phyloP scores from a whole-genome alignment of 345 rosid genomes.

The Populus pruinosa region DNA sequence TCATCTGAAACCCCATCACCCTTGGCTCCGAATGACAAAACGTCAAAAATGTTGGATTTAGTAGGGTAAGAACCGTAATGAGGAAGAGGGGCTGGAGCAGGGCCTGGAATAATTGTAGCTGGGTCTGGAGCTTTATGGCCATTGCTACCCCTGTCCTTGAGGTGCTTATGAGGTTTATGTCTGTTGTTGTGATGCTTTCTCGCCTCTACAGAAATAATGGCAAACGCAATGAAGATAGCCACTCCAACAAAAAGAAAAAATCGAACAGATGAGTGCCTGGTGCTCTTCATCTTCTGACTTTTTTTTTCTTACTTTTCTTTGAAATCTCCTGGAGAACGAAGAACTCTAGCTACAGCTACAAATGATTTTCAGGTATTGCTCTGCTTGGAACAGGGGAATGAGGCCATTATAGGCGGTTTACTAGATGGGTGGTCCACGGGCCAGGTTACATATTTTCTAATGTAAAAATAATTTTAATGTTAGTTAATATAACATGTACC shows the following conservation, averaged over 20 bases:
- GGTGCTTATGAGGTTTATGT: slow-evolving; percentile 29
- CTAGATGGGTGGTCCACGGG: neutral
- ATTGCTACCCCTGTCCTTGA: slow-evolving; percentile 22
- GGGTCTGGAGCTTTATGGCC: slow-evolving; percentile 9
- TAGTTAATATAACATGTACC: no score
- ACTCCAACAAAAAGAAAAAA: slow-evolving; percentile 14
- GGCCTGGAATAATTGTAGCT: slow-evolving; percentile 9
- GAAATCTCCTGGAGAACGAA: neutral
- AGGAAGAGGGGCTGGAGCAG: slow-evolving; percentile 38
- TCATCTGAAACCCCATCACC: slow-evolving; percentile 62
- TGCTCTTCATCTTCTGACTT: slow-evolving; percentile 27
- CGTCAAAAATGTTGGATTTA: slow-evolving; percentile 26
- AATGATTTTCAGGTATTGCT: neutral
- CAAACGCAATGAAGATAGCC: slow-evolving; percentile 18
- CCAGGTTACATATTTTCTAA: no score
- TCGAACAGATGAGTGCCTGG: slow-evolving; percentile 16
- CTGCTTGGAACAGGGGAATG: slow-evolving; percentile 10
- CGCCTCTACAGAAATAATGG: slow-evolving; percentile 38
- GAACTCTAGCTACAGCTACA: neutral
- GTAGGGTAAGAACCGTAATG: slow-evolving; percentile 12
- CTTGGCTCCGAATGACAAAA: slow-evolving; percentile 55
- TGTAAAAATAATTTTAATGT: no score
- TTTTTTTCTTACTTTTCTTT: neutral
- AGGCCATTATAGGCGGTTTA: slow-evolving; percentile 40
- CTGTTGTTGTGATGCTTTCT: slow-evolving; percentile 41